Percentiles rank a stretch among this genome's conserved stretches.
Evolutionary conservation across 495 filamentous ascomycete genomes (phyloP).

Genomic region (Aspergillus steynii): DNA sequence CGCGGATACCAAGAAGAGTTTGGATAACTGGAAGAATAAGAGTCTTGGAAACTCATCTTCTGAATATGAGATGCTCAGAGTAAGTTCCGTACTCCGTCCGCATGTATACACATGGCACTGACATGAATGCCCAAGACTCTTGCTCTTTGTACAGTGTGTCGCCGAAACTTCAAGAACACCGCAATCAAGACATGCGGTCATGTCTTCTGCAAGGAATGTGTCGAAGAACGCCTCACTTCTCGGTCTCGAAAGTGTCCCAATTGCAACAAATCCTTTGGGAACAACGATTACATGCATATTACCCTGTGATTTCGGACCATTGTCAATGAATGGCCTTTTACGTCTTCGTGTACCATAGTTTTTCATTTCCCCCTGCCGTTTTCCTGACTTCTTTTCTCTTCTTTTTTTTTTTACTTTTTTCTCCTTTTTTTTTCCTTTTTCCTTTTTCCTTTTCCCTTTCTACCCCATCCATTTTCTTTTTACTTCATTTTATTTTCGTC

Average conservation of each 20-base stretch:
- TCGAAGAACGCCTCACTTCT: slow-evolving; percentile 80
- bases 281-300: slow-evolving; percentile 77
- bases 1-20: slow-evolving; percentile 70
- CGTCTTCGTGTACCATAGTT: slow-evolving; percentile 43
- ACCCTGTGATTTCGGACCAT: slow-evolving; percentile 42
- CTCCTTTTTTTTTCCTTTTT: slow-evolving; percentile 13
- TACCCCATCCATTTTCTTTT: slow-evolving; percentile 9
- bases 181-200: slow-evolving; percentile 93
- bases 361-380: slow-evolving; percentile 18
- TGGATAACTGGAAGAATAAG: slow-evolving; percentile 81
- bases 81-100: slow-evolving; percentile 45
- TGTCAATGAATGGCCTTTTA: slow-evolving; percentile 13
- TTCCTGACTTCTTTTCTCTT: slow-evolving; percentile 13
- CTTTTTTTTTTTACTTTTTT: slow-evolving; percentile 18
- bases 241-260: slow-evolving; percentile 93
- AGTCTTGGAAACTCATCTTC: slow-evolving; percentile 74
- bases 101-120: background rate
- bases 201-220: slow-evolving; percentile 87
- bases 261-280: slow-evolving; percentile 86
- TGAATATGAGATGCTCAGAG: slow-evolving; percentile 80
- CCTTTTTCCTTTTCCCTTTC: slow-evolving; percentile 20
- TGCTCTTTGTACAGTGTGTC: slow-evolving; percentile 87
- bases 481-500: slow-evolving; percentile 17
- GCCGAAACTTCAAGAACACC: slow-evolving; percentile 88
- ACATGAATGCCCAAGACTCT: slow-evolving; percentile 57